Percentiles rank a stretch among this genome's conserved stretches.
Evolutionary conservation across 805 yeast genomes (phyloP).

Genomic region (Candida odintsovae): DNA sequence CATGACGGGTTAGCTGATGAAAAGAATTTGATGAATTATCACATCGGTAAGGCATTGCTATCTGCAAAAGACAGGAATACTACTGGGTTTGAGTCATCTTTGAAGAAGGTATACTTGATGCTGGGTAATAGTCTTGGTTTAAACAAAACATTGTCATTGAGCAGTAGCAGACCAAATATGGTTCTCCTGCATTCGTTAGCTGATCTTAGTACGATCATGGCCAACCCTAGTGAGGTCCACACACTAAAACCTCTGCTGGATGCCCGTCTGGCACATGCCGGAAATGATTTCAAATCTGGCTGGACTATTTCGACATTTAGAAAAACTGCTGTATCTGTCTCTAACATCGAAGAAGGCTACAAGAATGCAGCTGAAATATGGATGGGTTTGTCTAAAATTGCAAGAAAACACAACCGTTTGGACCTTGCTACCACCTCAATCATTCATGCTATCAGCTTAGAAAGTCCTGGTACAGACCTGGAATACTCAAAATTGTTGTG

Average conservation of each 20-base stretch:
- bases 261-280: slow-evolving; percentile 26
- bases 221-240: neutral
- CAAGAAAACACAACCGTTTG: slow-evolving; percentile 61
- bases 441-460: slow-evolving; percentile 42
- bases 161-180: slow-evolving; percentile 42
- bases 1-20: slow-evolving; percentile 40
- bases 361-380: slow-evolving; percentile 44
- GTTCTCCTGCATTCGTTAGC: slow-evolving; percentile 55
- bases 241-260: slow-evolving; percentile 14
- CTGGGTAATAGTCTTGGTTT: slow-evolving; percentile 57
- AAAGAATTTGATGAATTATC: slow-evolving; percentile 49
- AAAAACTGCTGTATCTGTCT: slow-evolving; percentile 37
- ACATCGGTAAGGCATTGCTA: slow-evolving; percentile 58
- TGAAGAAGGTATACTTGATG: slow-evolving; percentile 46
- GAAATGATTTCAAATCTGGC: slow-evolving; percentile 53
- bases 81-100: slow-evolving; percentile 30
- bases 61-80: slow-evolving; percentile 33
- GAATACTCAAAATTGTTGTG: slow-evolving; percentile 82
- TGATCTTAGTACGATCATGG: slow-evolving; percentile 39
- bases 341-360: slow-evolving; percentile 15
- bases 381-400: slow-evolving; percentile 53
- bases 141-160: slow-evolving; percentile 43
- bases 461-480: slow-evolving; percentile 44
- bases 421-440: slow-evolving; percentile 69
- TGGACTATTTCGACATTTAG: slow-evolving; percentile 57